Evolutionary conservation across 495 filamentous ascomycete species (phyloP).

Genomic region (Penicillium waksmanii): DNA sequence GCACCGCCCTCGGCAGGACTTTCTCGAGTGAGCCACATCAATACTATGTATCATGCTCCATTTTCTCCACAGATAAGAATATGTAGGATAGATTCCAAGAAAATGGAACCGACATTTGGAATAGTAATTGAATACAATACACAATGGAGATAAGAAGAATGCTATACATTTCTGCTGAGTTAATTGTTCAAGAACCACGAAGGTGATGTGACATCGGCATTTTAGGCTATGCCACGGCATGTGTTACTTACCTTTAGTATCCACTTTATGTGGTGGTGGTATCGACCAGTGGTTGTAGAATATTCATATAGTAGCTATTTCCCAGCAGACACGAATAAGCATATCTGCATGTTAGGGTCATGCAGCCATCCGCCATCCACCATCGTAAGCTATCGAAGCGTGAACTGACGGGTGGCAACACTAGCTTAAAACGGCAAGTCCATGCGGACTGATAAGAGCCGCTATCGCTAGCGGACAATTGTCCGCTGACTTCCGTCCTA

Average conservation of each 20-base stretch:
- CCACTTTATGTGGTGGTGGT: background rate
- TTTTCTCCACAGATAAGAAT: slow-evolving; percentile 16
- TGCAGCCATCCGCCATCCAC: slow-evolving; percentile 9
- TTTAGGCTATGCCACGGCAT: background rate
- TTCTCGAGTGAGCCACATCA: slow-evolving; percentile 25
- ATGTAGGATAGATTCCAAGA: background rate
- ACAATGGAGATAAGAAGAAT: background rate
- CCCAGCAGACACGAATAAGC: background rate
- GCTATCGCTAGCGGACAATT: slow-evolving; percentile 16
- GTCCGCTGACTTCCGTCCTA: slow-evolving; percentile 12
- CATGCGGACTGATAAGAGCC: slow-evolving; percentile 25
- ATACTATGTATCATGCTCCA: background rate
- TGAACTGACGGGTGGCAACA: slow-evolving; percentile 18
- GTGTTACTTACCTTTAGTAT: background rate
- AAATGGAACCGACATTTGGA: background rate
- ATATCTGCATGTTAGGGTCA: background rate
- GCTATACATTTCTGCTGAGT: background rate
- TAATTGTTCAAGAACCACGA: too few species aligned
- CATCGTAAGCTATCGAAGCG: slow-evolving; percentile 3
- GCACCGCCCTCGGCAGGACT: slow-evolving; percentile 29
- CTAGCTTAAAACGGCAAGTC: slow-evolving; percentile 25
- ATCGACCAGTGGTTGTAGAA: too few species aligned
- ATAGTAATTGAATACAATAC: background rate
- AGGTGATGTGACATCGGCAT: background rate
- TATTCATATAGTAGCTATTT: background rate